Evolutionary conservation across 2,329 filamentous ascomycete genomes (phyloP), one percentile per base, ranked within the genome.

Genomic region (Microascus cirrosus): DNA sequence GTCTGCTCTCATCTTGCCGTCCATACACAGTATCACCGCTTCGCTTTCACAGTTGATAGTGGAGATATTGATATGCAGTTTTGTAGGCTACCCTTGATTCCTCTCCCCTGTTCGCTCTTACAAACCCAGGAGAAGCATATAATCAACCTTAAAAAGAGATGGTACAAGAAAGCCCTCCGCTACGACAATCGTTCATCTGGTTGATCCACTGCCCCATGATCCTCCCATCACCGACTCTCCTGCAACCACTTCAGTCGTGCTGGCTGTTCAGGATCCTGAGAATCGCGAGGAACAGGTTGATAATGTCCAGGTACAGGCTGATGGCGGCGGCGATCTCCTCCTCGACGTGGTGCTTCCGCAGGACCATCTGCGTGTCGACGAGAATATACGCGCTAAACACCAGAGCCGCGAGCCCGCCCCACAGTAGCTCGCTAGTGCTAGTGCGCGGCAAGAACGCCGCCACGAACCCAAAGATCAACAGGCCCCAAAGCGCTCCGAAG

Each of bases 291-390:
- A 99, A 99, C 64, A 99, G 74, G 80, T 99, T 99, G 77, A 97
- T 90, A 63, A 97, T 85, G 71, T 97, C 93, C 55, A 99, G 81
- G 71, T 99, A 99, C 54, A 99, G 80, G 69, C 89, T 94, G 72
- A 99, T 96, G 11, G 90, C 86, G 55, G 93, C 93, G 7, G 92
- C 91, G 69, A 97, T 96, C 78, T 96, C 92, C 80, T 96, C 93
- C 75, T 99, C 94, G 56, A 96, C 90, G 68, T 97, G 93, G 74
- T 96, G 94, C 72, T 96, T 89, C 67, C 92, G 84, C 83, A 99
- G 87, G 61, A 99, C 84, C 65, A 99, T 76, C 78, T 99, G 94
- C 0, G 94, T 99, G 70, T 99, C 94, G 53, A 97, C 90, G 53
- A 99, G 80, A 61, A 99, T 95, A 74, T 99, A 99, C 8, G 80